phyloP scores from a whole-genome alignment of 257 asterid genomes.

The Fraxinus anomala region DNA sequence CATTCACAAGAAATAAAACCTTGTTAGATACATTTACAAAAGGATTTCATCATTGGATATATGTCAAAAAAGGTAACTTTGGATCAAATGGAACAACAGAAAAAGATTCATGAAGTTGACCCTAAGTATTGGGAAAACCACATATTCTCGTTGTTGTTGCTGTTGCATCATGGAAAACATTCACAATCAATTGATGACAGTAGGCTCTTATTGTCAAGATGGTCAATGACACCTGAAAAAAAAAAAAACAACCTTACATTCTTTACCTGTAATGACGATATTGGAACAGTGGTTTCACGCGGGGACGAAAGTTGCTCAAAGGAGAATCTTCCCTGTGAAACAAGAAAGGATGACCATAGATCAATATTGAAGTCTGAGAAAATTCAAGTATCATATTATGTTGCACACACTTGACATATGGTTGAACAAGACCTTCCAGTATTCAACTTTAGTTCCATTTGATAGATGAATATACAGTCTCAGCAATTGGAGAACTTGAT shows the following conservation, averaged over 20 bases:
- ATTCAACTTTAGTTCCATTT: constrained; percentile 21
- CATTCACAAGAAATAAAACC: background rate
- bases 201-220: background rate
- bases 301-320: constrained; percentile 84
- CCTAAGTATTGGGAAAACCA: background rate
- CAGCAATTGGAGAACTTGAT: constrained; percentile 19
- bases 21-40: background rate
- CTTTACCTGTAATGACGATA: constrained; percentile 99
- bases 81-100: background rate
- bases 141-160: background rate
- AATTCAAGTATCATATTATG: constrained; percentile 25
- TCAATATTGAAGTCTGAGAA: constrained; percentile 29
- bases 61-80: background rate
- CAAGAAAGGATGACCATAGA: constrained; percentile 24
- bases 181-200: background rate
- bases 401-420: constrained; percentile 15
- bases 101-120: background rate
- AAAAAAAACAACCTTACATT: constrained; percentile 27
- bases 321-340: constrained; percentile 91
- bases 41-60: background rate
- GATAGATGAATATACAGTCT: constrained; percentile 25
- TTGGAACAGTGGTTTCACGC: constrained; percentile 92
- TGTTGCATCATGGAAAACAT: background rate
- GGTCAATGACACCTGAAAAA: constrained; percentile 14
- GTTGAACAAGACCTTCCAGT: constrained; percentile 18